phyloP scores from a whole-genome alignment of 352 stramenopile species.

The Phytophthora macrochlamydospora region DNA sequence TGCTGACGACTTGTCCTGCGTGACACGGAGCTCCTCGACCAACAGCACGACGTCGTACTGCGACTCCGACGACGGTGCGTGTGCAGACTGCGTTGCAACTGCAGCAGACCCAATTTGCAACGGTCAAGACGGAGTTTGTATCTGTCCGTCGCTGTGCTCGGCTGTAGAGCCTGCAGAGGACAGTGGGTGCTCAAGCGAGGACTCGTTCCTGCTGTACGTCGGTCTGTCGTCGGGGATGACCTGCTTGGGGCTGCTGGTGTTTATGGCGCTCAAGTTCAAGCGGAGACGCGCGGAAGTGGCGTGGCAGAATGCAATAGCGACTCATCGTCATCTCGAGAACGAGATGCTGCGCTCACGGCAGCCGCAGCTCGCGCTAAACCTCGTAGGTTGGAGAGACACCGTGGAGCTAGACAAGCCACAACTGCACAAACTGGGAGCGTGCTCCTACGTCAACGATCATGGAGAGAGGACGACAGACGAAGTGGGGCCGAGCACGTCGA shows the following conservation, averaged over 20 bases:
- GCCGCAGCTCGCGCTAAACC: slow-evolving; percentile 27
- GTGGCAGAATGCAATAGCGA: slow-evolving; percentile 5
- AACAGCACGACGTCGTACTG: slow-evolving; percentile 37
- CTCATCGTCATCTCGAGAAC: slow-evolving; percentile 16
- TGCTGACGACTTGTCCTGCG: slow-evolving; percentile 29
- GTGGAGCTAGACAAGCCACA: slow-evolving; percentile 32
- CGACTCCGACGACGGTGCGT: slow-evolving; percentile 25
- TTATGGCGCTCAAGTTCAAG: slow-evolving; percentile 28
- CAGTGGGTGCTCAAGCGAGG: slow-evolving; percentile 3
- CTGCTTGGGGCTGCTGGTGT: slow-evolving; percentile 25
- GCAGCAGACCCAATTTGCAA: slow-evolving; percentile 32
- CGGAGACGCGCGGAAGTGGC: background rate
- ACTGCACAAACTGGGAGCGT: slow-evolving; percentile 22
- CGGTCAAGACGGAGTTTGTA: slow-evolving; percentile 29
- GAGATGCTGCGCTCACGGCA: slow-evolving; percentile 24
- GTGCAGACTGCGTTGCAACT: slow-evolving; percentile 26
- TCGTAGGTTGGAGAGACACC: slow-evolving; percentile 34
- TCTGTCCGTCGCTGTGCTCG: slow-evolving; percentile 43
- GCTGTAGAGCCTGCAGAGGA: slow-evolving; percentile 14
- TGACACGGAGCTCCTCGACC: slow-evolving; percentile 1
- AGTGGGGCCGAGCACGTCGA: slow-evolving; percentile 8
- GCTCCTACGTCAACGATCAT: slow-evolving; percentile 19
- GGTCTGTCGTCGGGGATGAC: slow-evolving; percentile 18
- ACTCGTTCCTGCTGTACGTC: slow-evolving; percentile 20
- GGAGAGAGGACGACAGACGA: slow-evolving; percentile 6